A percentile compares a stretch with the other conserved stretches of the same genome.
Conservation (phyloP, 352 stramenopile species). For the Pythium coloratum region DNA sequence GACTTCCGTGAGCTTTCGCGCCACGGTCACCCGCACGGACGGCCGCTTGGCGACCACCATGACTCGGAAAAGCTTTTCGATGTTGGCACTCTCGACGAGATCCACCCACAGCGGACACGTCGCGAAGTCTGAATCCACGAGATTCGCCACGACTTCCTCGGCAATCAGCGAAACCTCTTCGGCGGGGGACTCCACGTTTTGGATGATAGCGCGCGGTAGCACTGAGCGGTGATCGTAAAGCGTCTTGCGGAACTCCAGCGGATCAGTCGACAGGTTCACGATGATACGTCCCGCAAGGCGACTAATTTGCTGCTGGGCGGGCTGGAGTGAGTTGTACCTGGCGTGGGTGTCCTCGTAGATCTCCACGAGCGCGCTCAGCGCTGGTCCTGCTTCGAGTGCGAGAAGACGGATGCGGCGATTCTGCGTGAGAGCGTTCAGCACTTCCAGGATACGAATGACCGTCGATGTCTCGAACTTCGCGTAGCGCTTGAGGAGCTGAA, state of each 20-base stretch:
- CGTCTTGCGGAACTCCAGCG: conserved; percentile 78
- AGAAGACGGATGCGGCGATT: conserved; percentile 69
- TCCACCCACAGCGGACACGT: conserved; percentile 81
- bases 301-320: conserved; percentile 41
- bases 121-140: conserved; percentile 80
- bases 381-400: conserved; percentile 60
- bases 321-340: conserved; percentile 37
- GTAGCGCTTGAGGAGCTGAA: conserved; percentile 47
- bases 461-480: conserved; percentile 2
- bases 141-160: conserved; percentile 71
- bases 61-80: conserved; percentile 60
- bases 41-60: conserved; percentile 51
- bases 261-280: conserved; percentile 69
- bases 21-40: conserved; percentile 64
- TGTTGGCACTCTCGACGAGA: conserved; percentile 63
- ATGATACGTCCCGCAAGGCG: conserved; percentile 56
- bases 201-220: conserved; percentile 53
- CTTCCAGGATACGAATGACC: conserved; percentile 35
- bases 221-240: conserved; percentile 67
- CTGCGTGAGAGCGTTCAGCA: conserved; percentile 53
- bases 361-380: conserved; percentile 52
- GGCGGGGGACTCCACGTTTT: conserved; percentile 59
- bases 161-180: conserved; percentile 56
- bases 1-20: conserved; percentile 77
- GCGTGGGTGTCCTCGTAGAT: conserved; percentile 51